Percentiles rank a stretch among this genome's conserved stretches.
Conservation (phyloP, 345 rosid genomes). For the Aquilaria yunnanensis region DNA sequence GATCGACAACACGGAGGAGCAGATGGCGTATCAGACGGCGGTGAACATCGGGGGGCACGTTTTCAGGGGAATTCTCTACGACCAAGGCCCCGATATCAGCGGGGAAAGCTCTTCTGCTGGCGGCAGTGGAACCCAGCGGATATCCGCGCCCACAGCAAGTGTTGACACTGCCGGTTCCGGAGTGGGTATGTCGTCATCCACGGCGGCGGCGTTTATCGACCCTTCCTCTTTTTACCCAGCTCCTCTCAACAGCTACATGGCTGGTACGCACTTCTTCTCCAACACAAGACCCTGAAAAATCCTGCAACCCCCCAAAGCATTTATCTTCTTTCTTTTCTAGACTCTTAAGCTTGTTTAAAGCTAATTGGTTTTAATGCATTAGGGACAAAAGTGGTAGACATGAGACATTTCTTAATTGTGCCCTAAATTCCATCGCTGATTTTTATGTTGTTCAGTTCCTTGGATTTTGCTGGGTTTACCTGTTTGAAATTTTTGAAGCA, state of each 20-base stretch:
- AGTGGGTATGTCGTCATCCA: conserved; percentile 5
- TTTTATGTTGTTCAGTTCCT: too few species aligned
- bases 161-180: background rate
- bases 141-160: background rate
- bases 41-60: conserved; percentile 75
- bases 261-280: conserved; percentile 61
- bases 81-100: conserved; percentile 63
- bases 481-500: too few species aligned
- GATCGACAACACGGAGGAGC: conserved; percentile 54
- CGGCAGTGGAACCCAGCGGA: conserved; percentile 24
- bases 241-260: conserved; percentile 38
- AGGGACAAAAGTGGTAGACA: too few species aligned
- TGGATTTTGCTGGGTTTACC: too few species aligned
- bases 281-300: conserved; percentile 32
- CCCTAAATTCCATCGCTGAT: too few species aligned
- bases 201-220: conserved; percentile 27
- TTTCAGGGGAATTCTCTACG: conserved; percentile 79
- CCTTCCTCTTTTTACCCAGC: conserved; percentile 47
- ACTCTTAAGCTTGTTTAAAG: too few species aligned
- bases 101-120: conserved; percentile 52
- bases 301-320: background rate
- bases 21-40: conserved; percentile 75
- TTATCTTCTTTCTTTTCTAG: too few species aligned
- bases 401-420: too few species aligned
- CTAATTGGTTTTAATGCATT: too few species aligned